Evolutionary conservation across 805 yeast species (phyloP).

Genomic region (Alloascoidea africana): DNA sequence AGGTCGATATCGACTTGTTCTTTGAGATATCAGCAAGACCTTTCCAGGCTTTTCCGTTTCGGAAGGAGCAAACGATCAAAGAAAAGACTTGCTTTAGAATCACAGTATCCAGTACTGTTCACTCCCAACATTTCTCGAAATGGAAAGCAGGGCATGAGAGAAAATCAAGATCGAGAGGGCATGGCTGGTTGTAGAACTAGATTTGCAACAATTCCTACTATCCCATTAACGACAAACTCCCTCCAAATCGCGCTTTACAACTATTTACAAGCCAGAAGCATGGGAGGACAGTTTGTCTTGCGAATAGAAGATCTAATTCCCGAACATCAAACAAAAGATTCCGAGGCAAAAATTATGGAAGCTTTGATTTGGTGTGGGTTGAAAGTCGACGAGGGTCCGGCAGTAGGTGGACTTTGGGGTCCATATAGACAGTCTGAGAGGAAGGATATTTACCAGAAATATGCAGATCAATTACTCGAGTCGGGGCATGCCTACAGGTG

Average conservation of each 20-base stretch:
- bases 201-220: slow-evolving; percentile 98
- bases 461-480: slow-evolving; percentile 42
- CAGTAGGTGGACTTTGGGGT: slow-evolving; percentile 36
- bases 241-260: slow-evolving; percentile 87
- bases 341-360: slow-evolving; percentile 67
- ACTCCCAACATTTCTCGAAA: no score
- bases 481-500: slow-evolving; percentile 84
- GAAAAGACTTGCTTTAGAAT: no score
- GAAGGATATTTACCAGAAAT: slow-evolving; percentile 42
- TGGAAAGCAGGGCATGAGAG: no score
- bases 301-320: slow-evolving; percentile 77
- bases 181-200: no score
- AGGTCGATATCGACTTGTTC: no score
- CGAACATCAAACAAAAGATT: slow-evolving; percentile 59
- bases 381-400: slow-evolving; percentile 72
- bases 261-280: slow-evolving; percentile 62
- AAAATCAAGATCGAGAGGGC: no score
- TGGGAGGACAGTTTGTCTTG: slow-evolving; percentile 68
- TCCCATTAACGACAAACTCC: slow-evolving; percentile 85
- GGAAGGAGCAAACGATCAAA: no score
- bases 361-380: slow-evolving; percentile 69
- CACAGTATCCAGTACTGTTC: no score
- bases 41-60: no score
- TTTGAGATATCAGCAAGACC: no score
- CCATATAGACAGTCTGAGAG: slow-evolving; percentile 85